A percentile compares a stretch with the other conserved stretches of the same genome.
Conservation (phyloP, 2,329 filamentous ascomycete genomes). For the Tolypocladium tundrense region DNA sequence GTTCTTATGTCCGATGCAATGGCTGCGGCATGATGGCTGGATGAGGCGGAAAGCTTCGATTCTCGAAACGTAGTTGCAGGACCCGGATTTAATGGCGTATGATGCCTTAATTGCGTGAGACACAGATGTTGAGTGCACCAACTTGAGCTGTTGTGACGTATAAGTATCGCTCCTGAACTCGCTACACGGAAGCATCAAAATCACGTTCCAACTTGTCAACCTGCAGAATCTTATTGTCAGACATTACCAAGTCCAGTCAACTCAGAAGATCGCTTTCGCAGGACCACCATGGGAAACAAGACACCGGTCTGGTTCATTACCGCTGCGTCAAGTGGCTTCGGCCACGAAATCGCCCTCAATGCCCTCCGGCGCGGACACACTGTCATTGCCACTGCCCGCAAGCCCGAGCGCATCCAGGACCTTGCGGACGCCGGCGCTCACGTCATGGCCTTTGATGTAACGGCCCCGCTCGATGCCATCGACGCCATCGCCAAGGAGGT, state of each 20-base stretch:
- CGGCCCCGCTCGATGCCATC: conserved; percentile 24
- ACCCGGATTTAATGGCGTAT: too few species aligned
- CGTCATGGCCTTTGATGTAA: conserved; percentile 36
- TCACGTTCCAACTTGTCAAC: too few species aligned
- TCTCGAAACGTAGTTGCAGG: too few species aligned
- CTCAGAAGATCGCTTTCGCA: not conserved
- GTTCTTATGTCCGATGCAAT: too few species aligned
- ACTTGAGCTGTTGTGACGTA: too few species aligned
- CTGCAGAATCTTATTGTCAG: too few species aligned
- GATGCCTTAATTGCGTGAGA: too few species aligned
- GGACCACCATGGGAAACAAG: conserved; percentile 12
- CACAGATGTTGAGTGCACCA: too few species aligned
- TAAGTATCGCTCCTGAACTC: too few species aligned
- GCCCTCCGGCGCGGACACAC: conserved; percentile 35
- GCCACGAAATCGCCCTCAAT: conserved; percentile 29
- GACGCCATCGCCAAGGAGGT: conserved; percentile 22
- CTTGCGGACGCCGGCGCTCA: conserved; percentile 32
- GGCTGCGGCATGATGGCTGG: too few species aligned
- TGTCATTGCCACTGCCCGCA: conserved; percentile 40
- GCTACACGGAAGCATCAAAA: too few species aligned
- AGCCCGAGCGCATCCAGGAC: conserved; percentile 25
- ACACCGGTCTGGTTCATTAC: conserved; percentile 41
- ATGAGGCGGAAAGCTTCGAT: not conserved
- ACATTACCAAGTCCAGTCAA: too few species aligned
- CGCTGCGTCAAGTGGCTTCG: conserved; percentile 41